Conservation (phyloP, 768 basidiomycete species). For the Xerocomellus amylosporus region DNA sequence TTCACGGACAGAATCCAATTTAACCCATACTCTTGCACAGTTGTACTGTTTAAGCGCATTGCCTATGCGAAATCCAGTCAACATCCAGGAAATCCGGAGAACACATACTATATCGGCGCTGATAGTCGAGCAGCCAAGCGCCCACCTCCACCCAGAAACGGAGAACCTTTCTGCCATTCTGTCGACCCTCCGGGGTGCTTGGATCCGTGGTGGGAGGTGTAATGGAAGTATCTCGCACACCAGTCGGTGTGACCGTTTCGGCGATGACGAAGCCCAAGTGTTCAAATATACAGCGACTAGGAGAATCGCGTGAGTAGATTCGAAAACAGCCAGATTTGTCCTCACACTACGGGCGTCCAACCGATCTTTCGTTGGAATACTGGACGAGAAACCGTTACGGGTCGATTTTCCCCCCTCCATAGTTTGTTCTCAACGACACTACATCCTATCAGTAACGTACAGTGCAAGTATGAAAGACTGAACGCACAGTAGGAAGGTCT, state of each 20-base stretch:
- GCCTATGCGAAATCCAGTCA: constrained; percentile 34
- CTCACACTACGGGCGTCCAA: constrained; percentile 61
- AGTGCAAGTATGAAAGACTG: neutral
- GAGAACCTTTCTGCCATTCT: constrained; percentile 59
- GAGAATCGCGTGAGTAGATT: constrained; percentile 11
- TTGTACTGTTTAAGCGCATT: constrained; percentile 44
- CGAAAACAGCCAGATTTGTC: constrained; percentile 1
- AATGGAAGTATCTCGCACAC: constrained; percentile 44
- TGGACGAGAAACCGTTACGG: constrained; percentile 50
- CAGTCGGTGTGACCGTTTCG: constrained; percentile 15
- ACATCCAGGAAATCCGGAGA: constrained; percentile 5
- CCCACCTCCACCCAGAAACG: constrained; percentile 78
- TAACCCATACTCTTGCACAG: constrained; percentile 45
- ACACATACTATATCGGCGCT: constrained; percentile 42
- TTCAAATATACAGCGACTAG: constrained; percentile 42
- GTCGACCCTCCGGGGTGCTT: constrained; percentile 42
- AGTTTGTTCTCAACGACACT: constrained; percentile 75
- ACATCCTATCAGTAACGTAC: constrained; percentile 3
- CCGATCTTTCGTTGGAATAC: constrained; percentile 65
- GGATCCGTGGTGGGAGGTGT: constrained; percentile 55
- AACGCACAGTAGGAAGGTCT: constrained; percentile 65
- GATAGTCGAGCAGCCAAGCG: constrained; percentile 64
- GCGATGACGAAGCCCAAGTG: constrained; percentile 37
- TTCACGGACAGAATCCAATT: constrained; percentile 59
- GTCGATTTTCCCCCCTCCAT: constrained; percentile 66